phyloP scores from a whole-genome alignment of 2,329 filamentous ascomycete species.

The Trichoderma sp. region DNA sequence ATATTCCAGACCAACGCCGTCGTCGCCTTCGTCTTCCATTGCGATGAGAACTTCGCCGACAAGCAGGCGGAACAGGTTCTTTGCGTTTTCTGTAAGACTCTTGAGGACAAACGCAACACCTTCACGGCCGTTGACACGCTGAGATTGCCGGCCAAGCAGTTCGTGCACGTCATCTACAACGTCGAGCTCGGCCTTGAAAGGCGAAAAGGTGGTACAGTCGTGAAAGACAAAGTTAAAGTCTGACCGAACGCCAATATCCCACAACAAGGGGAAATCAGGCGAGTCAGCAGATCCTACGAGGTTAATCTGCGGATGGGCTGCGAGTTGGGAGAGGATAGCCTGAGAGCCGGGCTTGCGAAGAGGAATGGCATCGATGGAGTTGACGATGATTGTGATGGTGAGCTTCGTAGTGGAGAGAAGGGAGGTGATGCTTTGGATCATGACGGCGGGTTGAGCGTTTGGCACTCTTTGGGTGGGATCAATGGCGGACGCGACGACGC shows the following conservation, averaged over 20 bases:
- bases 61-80: slow-evolving; percentile 79
- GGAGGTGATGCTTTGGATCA: slow-evolving; percentile 64
- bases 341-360: slow-evolving; percentile 71
- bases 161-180: slow-evolving; percentile 88
- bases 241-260: slow-evolving; percentile 82
- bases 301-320: slow-evolving; percentile 67
- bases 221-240: slow-evolving; percentile 87
- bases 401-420: slow-evolving; percentile 48
- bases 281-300: slow-evolving; percentile 82
- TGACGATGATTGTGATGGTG: slow-evolving; percentile 68
- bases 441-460: slow-evolving; percentile 63
- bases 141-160: slow-evolving; percentile 75
- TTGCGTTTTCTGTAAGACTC: slow-evolving; percentile 87
- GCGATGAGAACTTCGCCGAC: slow-evolving; percentile 78
- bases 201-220: slow-evolving; percentile 85
- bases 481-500: slow-evolving; percentile 65
- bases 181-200: slow-evolving; percentile 71
- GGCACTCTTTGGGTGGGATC: slow-evolving; percentile 47
- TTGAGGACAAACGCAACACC: slow-evolving; percentile 89
- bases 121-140: slow-evolving; percentile 81
- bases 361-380: slow-evolving; percentile 79
- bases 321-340: slow-evolving; percentile 70
- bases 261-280: slow-evolving; percentile 81
- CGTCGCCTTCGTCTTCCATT: slow-evolving; percentile 58
- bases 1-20: slow-evolving; percentile 76